Percentiles rank a stretch among this genome's conserved stretches.
phyloP scores from a whole-genome alignment of 257 asterid genomes.

The Ilex asprella region DNA sequence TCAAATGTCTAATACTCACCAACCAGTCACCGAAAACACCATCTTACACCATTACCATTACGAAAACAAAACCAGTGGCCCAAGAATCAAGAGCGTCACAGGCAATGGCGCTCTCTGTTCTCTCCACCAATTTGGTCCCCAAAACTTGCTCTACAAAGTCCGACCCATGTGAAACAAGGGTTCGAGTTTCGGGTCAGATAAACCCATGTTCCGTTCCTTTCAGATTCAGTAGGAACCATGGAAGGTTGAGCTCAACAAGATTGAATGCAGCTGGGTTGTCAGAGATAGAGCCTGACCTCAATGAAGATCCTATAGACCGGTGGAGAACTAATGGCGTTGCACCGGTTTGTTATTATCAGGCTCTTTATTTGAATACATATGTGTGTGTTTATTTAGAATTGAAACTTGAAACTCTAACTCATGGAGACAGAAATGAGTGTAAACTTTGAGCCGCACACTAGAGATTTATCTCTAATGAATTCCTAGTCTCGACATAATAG shows the following conservation, averaged over 20 bases:
- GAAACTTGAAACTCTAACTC: too few relatives aligned
- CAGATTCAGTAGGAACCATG: constrained; percentile 15
- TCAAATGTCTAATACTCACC: not conserved
- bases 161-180: constrained; percentile 16
- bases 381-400: not conserved
- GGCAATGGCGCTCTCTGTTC: constrained; percentile 47
- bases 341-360: constrained; percentile 18
- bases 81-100: constrained; percentile 9
- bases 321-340: constrained; percentile 80
- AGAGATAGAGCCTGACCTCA: constrained; percentile 69
- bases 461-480: too few relatives aligned
- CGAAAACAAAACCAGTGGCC: too few relatives aligned
- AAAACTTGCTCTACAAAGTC: constrained; percentile 21
- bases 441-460: too few relatives aligned
- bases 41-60: too few relatives aligned
- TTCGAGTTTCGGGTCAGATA: constrained; percentile 6
- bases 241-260: constrained; percentile 31
- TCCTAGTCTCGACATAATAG: too few relatives aligned
- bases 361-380: not conserved
- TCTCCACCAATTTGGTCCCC: constrained; percentile 34
- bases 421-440: not conserved
- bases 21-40: constrained; percentile 1
- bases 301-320: constrained; percentile 72
- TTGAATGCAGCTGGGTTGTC: constrained; percentile 60
- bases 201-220: constrained; percentile 6